Base-by-base conservation (phyloP, 1,139 yeast genomes). In the Nakaseomyces delphensis region DNA sequence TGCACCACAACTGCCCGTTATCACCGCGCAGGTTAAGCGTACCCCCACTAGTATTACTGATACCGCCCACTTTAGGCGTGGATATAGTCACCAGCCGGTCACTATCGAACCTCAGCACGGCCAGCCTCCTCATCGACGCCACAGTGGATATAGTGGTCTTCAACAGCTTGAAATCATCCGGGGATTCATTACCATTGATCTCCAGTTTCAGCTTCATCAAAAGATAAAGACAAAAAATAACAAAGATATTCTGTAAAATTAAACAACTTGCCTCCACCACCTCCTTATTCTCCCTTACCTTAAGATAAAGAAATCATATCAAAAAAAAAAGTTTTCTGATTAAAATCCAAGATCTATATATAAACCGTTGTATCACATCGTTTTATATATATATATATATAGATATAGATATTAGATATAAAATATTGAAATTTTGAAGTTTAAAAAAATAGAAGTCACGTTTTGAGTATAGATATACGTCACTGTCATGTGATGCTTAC, bases 1-100 rank as follows among this genome's bases (percentile, higher is more conserved):
- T 57, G 36, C 64, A 60, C 64, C 64, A 60, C 28, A 59, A 42
- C 38, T 59, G 62, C 2, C 62, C 63, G 11, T 51, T 51, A 40
- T 59, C 63, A 8, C 51, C 53, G 4, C 49, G 53, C 20, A 55
- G 28, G 7, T 47, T 37, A 3, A 57, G 44, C 19, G 47, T 47
- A 14, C 40, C 40, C 30, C 46, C 44, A 16, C 36, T 28, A 20
- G 16, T 29, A n/a, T 9, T 18, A 20, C 25, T 24, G 19, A 10
- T 13, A 32, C 24, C 27, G 7, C 49, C 38, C 1, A 52, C 44
- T 24, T 50, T 53, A 0, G 63, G 63, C 2, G 62, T 54, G 1
- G 64, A 60, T 39, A 60, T 56, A 2, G 59, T 53, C 2, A 54
- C 50, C 40, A 60, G 38, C 27, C 55, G 47, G 23, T 59, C 60